A percentile compares a stretch with the other conserved stretches of the same genome.
These are phyloP conservation scores for Aureobasidium pullulans DNA, from an alignment of 2,329 filamentous ascomycete species.

Conservation along the genomic window DNA sequence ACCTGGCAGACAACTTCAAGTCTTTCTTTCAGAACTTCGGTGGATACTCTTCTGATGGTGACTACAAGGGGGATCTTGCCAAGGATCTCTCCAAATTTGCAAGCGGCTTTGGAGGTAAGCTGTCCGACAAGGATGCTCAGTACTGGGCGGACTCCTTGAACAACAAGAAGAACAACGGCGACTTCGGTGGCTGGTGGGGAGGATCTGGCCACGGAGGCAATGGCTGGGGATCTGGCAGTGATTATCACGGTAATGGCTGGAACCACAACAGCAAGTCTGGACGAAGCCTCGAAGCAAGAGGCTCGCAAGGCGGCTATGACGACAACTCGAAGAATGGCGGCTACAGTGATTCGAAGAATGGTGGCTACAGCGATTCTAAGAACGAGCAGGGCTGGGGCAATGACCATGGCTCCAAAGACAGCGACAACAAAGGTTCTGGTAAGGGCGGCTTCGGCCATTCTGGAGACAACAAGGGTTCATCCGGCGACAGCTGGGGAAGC, in stretches of 20 bases:
- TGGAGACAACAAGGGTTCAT: not conserved
- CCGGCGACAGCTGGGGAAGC: not conserved
- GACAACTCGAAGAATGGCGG: not conserved
- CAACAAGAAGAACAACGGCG: constrained; percentile 3
- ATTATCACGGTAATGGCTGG: not conserved
- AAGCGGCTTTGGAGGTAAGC: constrained; percentile 4
- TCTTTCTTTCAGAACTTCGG: constrained; percentile 4
- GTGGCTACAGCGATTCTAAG: not conserved
- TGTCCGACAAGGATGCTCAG: not conserved
- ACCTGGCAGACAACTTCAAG: constrained; percentile 4
- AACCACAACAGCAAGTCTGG: not conserved
- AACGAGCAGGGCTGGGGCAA: not conserved
- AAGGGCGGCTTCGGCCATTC: not conserved
- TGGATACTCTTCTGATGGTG: not conserved
- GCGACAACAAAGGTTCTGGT: not conserved
- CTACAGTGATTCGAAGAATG: not conserved
- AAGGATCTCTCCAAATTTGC: constrained; percentile 5
- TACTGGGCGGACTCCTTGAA: not conserved
- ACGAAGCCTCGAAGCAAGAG: not conserved
- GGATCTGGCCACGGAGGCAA: not conserved
- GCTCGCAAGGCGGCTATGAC: not conserved
- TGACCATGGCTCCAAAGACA: not conserved
- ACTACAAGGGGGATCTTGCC: constrained; percentile 4
- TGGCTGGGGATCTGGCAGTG: not conserved
- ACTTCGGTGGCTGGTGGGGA: not conserved